phyloP scores from a whole-genome alignment of 1,284 basidiomycete genomes.

The Inonotus obliquus region DNA sequence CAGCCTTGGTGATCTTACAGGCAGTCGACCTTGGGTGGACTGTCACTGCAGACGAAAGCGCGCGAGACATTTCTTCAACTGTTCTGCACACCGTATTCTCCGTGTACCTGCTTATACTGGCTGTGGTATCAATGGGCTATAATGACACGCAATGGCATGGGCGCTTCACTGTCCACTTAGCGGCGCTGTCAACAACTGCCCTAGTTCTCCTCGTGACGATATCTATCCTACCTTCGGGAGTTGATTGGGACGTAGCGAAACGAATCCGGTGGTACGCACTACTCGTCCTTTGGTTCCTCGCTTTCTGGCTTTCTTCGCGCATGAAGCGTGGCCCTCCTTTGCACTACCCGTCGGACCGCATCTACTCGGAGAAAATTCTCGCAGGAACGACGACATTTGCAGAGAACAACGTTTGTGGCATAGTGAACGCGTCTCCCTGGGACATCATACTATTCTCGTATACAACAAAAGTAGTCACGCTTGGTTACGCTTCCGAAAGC shows the following conservation, averaged over 20 bases:
- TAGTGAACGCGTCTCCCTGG: conserved; percentile 46
- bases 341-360: conserved; percentile 62
- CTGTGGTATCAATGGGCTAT: conserved; percentile 50
- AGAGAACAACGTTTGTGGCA: conserved; percentile 62
- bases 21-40: conserved; percentile 51
- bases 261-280: conserved; percentile 43
- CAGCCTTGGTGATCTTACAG: conserved; percentile 44
- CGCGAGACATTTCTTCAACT: conserved; percentile 34
- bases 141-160: conserved; percentile 49
- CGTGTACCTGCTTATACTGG: conserved; percentile 54
- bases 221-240: conserved; percentile 48
- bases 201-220: conserved; percentile 43
- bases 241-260: conserved; percentile 20
- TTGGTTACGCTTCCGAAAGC: conserved; percentile 66
- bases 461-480: conserved; percentile 78
- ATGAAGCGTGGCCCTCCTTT: conserved; percentile 71
- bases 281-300: conserved; percentile 45
- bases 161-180: conserved; percentile 61
- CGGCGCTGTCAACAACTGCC: conserved; percentile 51
- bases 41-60: conserved; percentile 33
- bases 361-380: conserved; percentile 72
- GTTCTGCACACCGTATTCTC: conserved; percentile 53
- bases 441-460: conserved; percentile 73
- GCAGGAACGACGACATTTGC: conserved; percentile 49
- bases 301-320: conserved; percentile 46